phyloP scores from a whole-genome alignment of 352 stramenopile species.

The Phytopythium boreale region DNA sequence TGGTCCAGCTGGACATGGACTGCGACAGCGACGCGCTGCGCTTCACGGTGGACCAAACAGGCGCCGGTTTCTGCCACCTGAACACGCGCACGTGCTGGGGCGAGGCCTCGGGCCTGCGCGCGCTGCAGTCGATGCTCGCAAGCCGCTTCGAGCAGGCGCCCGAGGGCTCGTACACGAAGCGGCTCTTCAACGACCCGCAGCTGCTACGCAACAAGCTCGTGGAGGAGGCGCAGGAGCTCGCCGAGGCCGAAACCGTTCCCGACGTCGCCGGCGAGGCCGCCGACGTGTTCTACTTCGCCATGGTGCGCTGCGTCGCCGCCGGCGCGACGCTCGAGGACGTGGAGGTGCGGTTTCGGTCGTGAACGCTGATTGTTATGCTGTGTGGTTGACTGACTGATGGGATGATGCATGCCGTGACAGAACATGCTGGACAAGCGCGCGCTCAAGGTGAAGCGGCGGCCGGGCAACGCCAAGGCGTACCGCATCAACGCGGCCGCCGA shows the following conservation, averaged over 20 bases:
- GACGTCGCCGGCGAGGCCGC: conserved; percentile 94
- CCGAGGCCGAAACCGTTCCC: conserved; percentile 77
- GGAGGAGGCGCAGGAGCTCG: conserved; percentile 94
- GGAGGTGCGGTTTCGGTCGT: conserved; percentile 33
- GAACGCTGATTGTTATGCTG: conserved; percentile 1
- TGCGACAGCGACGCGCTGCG: conserved; percentile 95
- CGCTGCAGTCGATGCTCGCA: conserved; percentile 89
- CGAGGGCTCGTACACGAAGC: conserved; percentile 95
- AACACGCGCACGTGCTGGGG: conserved; percentile 95
- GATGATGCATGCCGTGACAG: conserved; percentile 20
- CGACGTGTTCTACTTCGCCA: conserved; percentile 97
- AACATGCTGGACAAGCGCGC: conserved; percentile 90
- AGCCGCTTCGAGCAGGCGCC: conserved; percentile 86
- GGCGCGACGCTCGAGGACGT: conserved; percentile 92
- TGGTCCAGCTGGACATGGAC: conserved; percentile 93
- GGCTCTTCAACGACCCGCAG: conserved; percentile 91
- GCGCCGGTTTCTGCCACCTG: conserved; percentile 78
- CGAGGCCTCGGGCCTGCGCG: conserved; percentile 74
- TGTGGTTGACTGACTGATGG: conserved; percentile 5
- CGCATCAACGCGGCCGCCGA: conserved; percentile 77
- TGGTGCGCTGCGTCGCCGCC: conserved; percentile 90
- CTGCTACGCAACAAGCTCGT: conserved; percentile 96
- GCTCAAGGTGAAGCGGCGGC: conserved; percentile 90
- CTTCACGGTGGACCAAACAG: conserved; percentile 91
- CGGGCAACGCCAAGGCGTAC: conserved; percentile 86